Evolutionary conservation across 2,329 filamentous ascomycete species (phyloP).

Genomic region (Colletotrichum sp.): DNA sequence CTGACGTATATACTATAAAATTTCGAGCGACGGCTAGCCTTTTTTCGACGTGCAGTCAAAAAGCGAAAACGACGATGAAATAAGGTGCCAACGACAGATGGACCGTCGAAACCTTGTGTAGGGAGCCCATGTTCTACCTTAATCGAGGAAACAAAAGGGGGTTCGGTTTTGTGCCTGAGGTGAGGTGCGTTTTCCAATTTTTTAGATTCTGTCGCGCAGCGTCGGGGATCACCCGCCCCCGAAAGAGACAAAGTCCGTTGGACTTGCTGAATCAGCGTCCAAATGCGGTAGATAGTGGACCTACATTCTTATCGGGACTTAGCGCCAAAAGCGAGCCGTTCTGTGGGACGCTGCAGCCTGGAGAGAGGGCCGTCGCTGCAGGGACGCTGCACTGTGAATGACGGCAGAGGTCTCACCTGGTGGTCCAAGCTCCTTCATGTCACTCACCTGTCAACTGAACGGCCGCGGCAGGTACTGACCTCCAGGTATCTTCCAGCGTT

Average conservation of each 20-base stretch:
- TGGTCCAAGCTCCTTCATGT: background rate
- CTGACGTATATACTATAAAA: background rate
- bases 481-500: background rate
- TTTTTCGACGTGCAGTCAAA: background rate
- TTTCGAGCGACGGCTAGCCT: background rate
- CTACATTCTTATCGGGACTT: background rate
- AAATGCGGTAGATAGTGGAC: background rate
- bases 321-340: background rate
- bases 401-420: background rate
- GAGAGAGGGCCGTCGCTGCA: background rate
- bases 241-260: background rate
- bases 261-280: background rate
- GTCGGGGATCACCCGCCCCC: background rate
- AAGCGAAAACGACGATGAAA: background rate
- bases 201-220: background rate
- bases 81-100: background rate
- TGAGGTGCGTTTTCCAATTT: background rate
- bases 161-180: background rate
- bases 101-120: background rate
- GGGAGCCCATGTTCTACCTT: background rate
- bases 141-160: background rate
- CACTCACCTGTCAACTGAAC: background rate
- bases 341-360: background rate
- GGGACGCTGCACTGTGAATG: background rate
- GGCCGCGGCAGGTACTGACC: background rate